Conservation (phyloP, 352 stramenopile genomes). For the Phytophthora sansomeana region DNA sequence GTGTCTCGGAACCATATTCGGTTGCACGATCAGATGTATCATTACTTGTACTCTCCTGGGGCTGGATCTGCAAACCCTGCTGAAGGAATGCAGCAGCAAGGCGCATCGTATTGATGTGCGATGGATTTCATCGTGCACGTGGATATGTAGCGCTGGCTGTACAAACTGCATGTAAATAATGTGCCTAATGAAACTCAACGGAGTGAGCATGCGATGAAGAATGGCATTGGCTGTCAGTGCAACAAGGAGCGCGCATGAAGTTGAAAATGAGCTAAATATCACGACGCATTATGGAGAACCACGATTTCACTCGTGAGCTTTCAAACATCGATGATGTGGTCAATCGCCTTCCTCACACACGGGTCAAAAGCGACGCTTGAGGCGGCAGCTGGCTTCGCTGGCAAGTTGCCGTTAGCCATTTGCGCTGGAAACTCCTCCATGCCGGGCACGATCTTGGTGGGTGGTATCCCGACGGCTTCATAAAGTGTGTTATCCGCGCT, state of each 20-base stretch:
- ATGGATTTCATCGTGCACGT: neutral
- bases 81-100: constrained; percentile 21
- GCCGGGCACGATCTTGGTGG: constrained; percentile 48
- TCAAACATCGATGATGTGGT: constrained; percentile 72
- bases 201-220: neutral
- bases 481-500: constrained; percentile 67
- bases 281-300: constrained; percentile 24
- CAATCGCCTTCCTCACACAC: constrained; percentile 74
- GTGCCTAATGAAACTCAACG: neutral
- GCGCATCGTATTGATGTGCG: constrained; percentile 26
- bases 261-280: constrained; percentile 42
- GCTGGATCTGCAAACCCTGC: constrained; percentile 19
- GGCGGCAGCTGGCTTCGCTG: constrained; percentile 14
- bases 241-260: constrained; percentile 9
- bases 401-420: constrained; percentile 21
- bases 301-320: too few species aligned
- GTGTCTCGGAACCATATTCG: constrained; percentile 85
- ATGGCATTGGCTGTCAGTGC: constrained; percentile 2
- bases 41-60: constrained; percentile 84
- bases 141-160: neutral
- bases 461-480: constrained; percentile 70
- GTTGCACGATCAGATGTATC: constrained; percentile 96
- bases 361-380: constrained; percentile 51
- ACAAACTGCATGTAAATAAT: neutral
- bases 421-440: constrained; percentile 32